These are phyloP conservation scores for Beauveria rudraprayagi DNA, from an alignment of 2,329 filamentous ascomycete species.

Conservation along the genomic window DNA sequence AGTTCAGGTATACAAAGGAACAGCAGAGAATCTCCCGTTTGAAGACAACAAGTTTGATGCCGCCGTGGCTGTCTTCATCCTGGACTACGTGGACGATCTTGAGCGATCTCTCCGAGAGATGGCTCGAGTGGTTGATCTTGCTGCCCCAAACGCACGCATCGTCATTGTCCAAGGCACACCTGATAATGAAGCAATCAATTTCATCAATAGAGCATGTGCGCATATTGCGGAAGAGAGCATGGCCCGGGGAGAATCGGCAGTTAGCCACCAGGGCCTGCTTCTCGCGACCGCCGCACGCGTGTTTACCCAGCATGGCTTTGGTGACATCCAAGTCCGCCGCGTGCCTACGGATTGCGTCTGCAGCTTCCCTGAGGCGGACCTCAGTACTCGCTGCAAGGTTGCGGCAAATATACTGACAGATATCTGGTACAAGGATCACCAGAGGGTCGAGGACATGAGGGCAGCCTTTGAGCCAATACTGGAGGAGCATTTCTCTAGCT, in stretches of 20 bases:
- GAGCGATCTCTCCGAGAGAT: conserved; percentile 7
- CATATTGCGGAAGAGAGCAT: neutral
- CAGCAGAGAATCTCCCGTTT: neutral
- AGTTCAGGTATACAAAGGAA: neutral
- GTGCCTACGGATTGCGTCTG: neutral
- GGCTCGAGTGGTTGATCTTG: conserved; percentile 2
- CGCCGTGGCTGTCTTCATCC: conserved; percentile 5
- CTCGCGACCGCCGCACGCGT: neutral
- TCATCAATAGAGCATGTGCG: conserved; percentile 8
- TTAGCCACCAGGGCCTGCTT: neutral
- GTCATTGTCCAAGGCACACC: conserved; percentile 10
- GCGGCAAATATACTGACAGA: conserved; percentile 5
- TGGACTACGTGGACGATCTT: conserved; percentile 9
- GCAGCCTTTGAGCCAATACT: neutral
- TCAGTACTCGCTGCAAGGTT: neutral
- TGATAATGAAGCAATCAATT: conserved; percentile 6
- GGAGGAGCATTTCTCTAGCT: conserved; percentile 2
- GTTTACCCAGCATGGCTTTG: neutral
- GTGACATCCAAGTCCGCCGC: neutral
- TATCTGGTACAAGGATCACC: conserved; percentile 8
- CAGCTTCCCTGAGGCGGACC: conserved; percentile 4
- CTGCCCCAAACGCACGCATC: conserved; percentile 8
- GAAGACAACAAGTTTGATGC: conserved; percentile 5
- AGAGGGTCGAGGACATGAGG: neutral
- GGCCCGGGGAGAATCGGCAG: neutral